phyloP scores from a whole-genome alignment of 2,329 filamentous ascomycete species.

The Hypoxylon sp. region DNA sequence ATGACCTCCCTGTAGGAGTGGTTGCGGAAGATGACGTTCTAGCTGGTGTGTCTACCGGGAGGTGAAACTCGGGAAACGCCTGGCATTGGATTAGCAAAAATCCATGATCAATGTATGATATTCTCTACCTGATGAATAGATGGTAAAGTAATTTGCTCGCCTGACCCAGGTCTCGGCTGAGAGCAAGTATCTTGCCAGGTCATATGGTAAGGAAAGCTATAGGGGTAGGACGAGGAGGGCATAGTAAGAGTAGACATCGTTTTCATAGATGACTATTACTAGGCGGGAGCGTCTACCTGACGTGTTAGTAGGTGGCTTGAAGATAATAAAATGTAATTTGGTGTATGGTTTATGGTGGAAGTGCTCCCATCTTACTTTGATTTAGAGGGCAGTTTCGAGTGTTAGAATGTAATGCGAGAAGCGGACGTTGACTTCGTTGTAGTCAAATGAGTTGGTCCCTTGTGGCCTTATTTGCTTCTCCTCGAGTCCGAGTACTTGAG shows the following conservation, averaged over 20 bases:
- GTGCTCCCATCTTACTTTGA: constrained; percentile 15
- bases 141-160: constrained; percentile 61
- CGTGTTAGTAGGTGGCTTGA: constrained; percentile 23
- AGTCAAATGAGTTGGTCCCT: constrained; percentile 14
- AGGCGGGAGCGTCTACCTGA: constrained; percentile 21
- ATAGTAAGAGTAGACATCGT: constrained; percentile 66
- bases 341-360: constrained; percentile 10
- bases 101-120: background rate
- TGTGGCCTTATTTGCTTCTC: constrained; percentile 1
- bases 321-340: background rate
- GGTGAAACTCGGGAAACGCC: constrained; percentile 62
- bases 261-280: constrained; percentile 26
- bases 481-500: constrained; percentile 1
- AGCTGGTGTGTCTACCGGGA: constrained; percentile 51
- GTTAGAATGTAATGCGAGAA: background rate
- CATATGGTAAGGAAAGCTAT: constrained; percentile 57
- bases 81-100: constrained; percentile 46
- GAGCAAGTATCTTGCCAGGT: constrained; percentile 56
- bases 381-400: background rate
- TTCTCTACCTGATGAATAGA: constrained; percentile 64
- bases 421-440: constrained; percentile 12
- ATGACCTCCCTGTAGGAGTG: constrained; percentile 52
- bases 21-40: constrained; percentile 53
- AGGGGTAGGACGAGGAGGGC: constrained; percentile 57
- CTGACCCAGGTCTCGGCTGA: constrained; percentile 54